Evolutionary conservation across 108 stramenopile genomes (phyloP), one percentile per base, ranked within the genome.

Genomic region (Ochromonas danica): DNA sequence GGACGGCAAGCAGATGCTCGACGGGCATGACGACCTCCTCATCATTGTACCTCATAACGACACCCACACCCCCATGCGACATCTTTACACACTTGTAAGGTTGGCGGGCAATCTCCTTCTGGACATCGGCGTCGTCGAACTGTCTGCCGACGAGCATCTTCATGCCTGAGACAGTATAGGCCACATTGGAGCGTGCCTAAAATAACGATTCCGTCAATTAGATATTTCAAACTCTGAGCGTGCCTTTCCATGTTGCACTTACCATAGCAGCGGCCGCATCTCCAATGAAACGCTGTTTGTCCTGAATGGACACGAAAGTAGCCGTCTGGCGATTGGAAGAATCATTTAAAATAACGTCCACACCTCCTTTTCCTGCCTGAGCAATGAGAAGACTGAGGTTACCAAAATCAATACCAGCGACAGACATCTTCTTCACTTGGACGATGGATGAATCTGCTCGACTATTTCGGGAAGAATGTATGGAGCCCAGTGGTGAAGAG

Each of bases 311-410:
- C 42, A 71, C 51, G 25, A 22, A 3, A 75, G 72, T 75, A 42
- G 72, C 72, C 6, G 95, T 99, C 71, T 93, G 92, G 62, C 98
- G 92, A 82, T 96, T 94, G 71, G 92, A 93, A 80, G 89, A 93
- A 71, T 96, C 98, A 90, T 99, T 99, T 45, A 99, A 91, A 86
- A 97, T 91, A 40, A 97, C 95, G 84, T 97, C 96, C 38, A 97
- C 95, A 42, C 97, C 96, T 61, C 98, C 96, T 42, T 94, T 87
- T 38, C 92, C 95, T 0, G 96, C 96, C 63, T 94, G 91, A 33
- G 94, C 94, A 78, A 99, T 94, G 30, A 95, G 88, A 78, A 90
- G 88, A 87, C 93, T 90, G 62, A 89, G 86, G 63, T 86, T 89
- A 27, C 98, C 98, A 67, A 99, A 90, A 87, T 99, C 98, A 40